Percentiles rank a stretch among this genome's conserved stretches.
Evolutionary conservation across 75 land plant species (phyloP).

Genomic region (Azolla pinnata): DNA sequence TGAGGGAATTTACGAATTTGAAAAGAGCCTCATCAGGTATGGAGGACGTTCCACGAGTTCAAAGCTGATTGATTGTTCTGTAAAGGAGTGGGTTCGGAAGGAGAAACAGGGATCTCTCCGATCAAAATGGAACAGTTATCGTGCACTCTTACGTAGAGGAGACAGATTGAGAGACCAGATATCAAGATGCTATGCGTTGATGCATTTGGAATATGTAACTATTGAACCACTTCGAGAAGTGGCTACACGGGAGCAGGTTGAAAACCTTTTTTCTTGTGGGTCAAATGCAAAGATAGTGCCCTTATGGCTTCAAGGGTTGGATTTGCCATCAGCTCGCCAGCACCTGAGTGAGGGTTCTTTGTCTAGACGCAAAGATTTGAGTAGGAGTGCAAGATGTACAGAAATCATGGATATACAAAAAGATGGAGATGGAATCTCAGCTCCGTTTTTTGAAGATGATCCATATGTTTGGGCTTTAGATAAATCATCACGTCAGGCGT

Average conservation of each 20-base stretch:
- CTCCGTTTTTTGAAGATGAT: neutral
- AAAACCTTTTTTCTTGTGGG: constrained; percentile 12
- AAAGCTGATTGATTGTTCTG: constrained; percentile 10
- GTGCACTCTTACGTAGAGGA: neutral
- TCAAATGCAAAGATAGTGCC: neutral
- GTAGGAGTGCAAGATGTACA: neutral
- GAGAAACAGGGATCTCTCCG: constrained; percentile 3
- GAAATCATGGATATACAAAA: neutral
- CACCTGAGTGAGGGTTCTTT: neutral
- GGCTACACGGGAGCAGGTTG: constrained; percentile 20
- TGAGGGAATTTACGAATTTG: constrained; percentile 22
- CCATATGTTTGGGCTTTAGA: constrained; percentile 23
- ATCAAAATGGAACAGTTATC: constrained; percentile 1
- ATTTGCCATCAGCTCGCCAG: neutral
- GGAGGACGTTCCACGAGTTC: constrained; percentile 26
- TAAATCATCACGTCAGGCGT: neutral
- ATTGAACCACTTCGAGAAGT: constrained; percentile 7
- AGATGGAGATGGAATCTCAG: constrained; percentile 2
- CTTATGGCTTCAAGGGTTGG: constrained; percentile 10
- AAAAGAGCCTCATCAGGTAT: constrained; percentile 20
- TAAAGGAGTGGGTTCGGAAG: constrained; percentile 11
- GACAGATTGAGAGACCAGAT: constrained; percentile 8
- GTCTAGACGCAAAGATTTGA: neutral
- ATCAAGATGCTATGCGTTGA: constrained; percentile 1
- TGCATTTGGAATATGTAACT: constrained; percentile 16